A percentile compares a stretch with the other conserved stretches of the same genome.
Evolutionary conservation across 1,139 yeast genomes (phyloP).

Genomic region (Tardiomyces blankii): DNA sequence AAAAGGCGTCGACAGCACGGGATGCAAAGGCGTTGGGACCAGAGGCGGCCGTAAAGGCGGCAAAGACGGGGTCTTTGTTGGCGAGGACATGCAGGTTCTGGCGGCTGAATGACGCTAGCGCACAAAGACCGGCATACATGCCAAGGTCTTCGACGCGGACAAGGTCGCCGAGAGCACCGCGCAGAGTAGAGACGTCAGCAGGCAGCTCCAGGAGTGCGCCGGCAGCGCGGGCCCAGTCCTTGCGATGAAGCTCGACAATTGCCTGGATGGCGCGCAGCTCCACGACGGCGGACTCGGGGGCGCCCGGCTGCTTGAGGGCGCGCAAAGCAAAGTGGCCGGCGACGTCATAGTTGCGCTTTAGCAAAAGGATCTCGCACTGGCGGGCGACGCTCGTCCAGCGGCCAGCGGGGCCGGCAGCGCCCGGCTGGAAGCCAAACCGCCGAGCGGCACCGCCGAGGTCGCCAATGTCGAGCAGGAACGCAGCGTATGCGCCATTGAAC

Average conservation of each 20-base stretch:
- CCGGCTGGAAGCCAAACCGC: background rate
- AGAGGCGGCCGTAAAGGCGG: conserved; percentile 41
- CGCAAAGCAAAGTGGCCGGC: background rate
- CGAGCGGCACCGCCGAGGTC: background rate
- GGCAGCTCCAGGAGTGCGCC: background rate
- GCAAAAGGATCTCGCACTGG: background rate
- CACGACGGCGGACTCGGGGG: background rate
- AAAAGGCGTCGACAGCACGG: background rate
- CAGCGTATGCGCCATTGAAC: background rate
- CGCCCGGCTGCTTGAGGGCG: background rate
- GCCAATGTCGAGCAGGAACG: background rate
- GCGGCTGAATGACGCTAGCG: conserved; percentile 15
- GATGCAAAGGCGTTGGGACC: background rate
- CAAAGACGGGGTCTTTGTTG: conserved; percentile 47
- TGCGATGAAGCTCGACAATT: background rate
- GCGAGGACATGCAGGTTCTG: conserved; percentile 14
- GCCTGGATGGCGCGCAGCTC: background rate
- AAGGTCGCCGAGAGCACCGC: background rate
- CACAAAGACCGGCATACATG: conserved; percentile 14
- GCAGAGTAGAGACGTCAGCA: background rate
- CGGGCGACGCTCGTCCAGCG: background rate
- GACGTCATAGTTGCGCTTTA: background rate
- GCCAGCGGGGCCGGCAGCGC: background rate
- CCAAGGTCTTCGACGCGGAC: conserved; percentile 10
- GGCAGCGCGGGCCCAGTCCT: background rate